Percentiles rank a stretch among this genome's conserved stretches.
phyloP scores from a whole-genome alignment of 2,329 filamentous ascomycete genomes.

The Rhytidhysteron rufulum region DNA sequence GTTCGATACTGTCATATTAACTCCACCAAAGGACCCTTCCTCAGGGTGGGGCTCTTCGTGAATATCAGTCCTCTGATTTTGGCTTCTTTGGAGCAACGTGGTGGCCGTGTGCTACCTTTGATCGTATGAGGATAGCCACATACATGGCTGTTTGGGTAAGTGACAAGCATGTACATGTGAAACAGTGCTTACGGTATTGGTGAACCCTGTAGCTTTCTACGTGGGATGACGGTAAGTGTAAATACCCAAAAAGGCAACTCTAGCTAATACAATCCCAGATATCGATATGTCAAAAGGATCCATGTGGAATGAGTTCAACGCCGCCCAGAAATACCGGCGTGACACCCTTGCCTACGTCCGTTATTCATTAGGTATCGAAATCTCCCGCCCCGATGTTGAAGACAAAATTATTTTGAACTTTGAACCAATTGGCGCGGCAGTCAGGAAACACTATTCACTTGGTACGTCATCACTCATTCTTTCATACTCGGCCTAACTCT shows the following conservation, averaged over 20 bases:
- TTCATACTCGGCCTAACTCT: background rate
- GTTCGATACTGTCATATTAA: background rate
- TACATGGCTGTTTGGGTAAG: slow-evolving; percentile 10
- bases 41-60: slow-evolving; percentile 1
- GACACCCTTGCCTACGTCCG: slow-evolving; percentile 9
- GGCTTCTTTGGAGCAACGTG: slow-evolving; percentile 10
- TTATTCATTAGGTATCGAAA: slow-evolving; percentile 6
- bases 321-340: slow-evolving; percentile 9
- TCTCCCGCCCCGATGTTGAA: background rate
- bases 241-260: background rate
- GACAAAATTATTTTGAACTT: slow-evolving; percentile 8
- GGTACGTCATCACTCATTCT: too few relatives aligned
- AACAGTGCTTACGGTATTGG: too few relatives aligned
- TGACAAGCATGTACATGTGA: too few relatives aligned
- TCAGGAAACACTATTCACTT: slow-evolving; percentile 1
- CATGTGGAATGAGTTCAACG: slow-evolving; percentile 7
- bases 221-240: slow-evolving; percentile 16
- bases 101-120: slow-evolving; percentile 8
- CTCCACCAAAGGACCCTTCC: slow-evolving; percentile 3
- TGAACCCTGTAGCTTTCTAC: slow-evolving; percentile 14
- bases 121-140: slow-evolving; percentile 7
- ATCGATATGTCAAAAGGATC: slow-evolving; percentile 7
- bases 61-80: slow-evolving; percentile 7
- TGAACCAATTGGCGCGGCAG: slow-evolving; percentile 3
- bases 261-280: background rate